Evolutionary conservation across 495 filamentous ascomycete genomes (phyloP).

Genomic region (Aspergillus asperescens): DNA sequence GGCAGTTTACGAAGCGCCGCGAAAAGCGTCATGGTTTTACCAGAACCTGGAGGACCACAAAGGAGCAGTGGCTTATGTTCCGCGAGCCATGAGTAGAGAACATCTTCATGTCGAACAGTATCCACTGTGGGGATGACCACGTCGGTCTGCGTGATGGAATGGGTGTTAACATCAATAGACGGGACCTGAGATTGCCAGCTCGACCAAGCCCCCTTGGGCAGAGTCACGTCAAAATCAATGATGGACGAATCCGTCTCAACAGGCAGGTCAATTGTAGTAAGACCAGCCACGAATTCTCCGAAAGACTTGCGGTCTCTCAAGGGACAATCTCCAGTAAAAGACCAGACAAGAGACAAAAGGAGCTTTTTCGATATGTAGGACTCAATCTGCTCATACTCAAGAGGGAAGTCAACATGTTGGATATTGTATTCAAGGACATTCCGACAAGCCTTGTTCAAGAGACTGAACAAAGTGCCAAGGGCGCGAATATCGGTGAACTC

Average conservation of each 20-base stretch:
- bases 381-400: slow-evolving; percentile 84
- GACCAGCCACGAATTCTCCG: slow-evolving; percentile 70
- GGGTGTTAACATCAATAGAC: slow-evolving; percentile 91
- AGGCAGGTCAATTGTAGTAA: slow-evolving; percentile 81
- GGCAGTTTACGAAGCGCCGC: slow-evolving; percentile 92
- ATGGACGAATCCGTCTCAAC: slow-evolving; percentile 69
- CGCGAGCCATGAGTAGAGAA: slow-evolving; percentile 97
- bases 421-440: slow-evolving; percentile 92
- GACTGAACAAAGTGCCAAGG: slow-evolving; percentile 87
- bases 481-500: slow-evolving; percentile 88
- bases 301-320: slow-evolving; percentile 81
- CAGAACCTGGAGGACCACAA: slow-evolving; percentile 95
- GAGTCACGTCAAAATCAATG: slow-evolving; percentile 88
- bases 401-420: slow-evolving; percentile 87
- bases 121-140: slow-evolving; percentile 96
- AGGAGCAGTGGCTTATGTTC: slow-evolving; percentile 96
- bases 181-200: slow-evolving; percentile 94
- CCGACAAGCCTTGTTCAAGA: slow-evolving; percentile 87
- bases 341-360: slow-evolving; percentile 86
- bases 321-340: slow-evolving; percentile 90
- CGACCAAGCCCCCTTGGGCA: slow-evolving; percentile 82
- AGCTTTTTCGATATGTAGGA: slow-evolving; percentile 88
- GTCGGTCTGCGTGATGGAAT: slow-evolving; percentile 94
- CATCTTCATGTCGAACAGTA: slow-evolving; percentile 94
- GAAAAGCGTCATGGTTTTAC: slow-evolving; percentile 99